Evolutionary conservation across 2,329 filamentous ascomycete species (phyloP).

Genomic region (Diplodia scrobiculata): DNA sequence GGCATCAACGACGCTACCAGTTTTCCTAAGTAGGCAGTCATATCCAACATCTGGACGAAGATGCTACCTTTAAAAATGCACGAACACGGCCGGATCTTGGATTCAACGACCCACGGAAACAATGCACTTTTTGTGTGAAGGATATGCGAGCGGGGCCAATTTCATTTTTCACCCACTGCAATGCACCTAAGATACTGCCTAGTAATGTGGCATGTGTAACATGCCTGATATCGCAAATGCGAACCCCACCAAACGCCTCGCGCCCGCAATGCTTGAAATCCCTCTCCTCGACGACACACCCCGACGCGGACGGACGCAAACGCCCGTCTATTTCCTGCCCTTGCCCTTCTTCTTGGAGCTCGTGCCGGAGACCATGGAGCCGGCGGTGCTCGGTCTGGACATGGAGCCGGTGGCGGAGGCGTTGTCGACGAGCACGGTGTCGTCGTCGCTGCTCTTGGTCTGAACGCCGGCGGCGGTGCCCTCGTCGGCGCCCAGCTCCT

Average conservation of each 20-base stretch:
- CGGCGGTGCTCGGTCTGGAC: slow-evolving; percentile 20
- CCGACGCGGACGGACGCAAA: slow-evolving; percentile 35
- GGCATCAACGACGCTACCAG: no score
- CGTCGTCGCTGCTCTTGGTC: slow-evolving; percentile 62
- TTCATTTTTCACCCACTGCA: background rate
- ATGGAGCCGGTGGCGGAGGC: slow-evolving; percentile 32
- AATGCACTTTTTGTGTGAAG: no score
- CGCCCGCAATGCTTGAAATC: slow-evolving; percentile 22
- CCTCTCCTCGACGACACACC: slow-evolving; percentile 2
- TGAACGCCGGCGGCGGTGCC: slow-evolving; percentile 31
- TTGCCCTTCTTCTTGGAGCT: slow-evolving; percentile 61
- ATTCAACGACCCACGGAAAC: no score
- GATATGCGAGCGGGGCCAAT: no score
- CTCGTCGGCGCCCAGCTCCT: slow-evolving; percentile 67
- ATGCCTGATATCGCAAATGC: background rate
- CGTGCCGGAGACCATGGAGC: background rate
- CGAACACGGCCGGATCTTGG: no score
- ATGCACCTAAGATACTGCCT: slow-evolving; percentile 2
- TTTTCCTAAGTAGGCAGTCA: no score
- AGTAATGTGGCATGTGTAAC: background rate
- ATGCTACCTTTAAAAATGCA: no score
- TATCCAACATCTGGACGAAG: no score
- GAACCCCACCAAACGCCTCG: slow-evolving; percentile 23
- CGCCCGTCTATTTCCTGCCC: slow-evolving; percentile 59
- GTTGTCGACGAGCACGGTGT: slow-evolving; percentile 76